phyloP scores from a whole-genome alignment of 805 yeast genomes.

The Saccharomycopsis sp. region DNA sequence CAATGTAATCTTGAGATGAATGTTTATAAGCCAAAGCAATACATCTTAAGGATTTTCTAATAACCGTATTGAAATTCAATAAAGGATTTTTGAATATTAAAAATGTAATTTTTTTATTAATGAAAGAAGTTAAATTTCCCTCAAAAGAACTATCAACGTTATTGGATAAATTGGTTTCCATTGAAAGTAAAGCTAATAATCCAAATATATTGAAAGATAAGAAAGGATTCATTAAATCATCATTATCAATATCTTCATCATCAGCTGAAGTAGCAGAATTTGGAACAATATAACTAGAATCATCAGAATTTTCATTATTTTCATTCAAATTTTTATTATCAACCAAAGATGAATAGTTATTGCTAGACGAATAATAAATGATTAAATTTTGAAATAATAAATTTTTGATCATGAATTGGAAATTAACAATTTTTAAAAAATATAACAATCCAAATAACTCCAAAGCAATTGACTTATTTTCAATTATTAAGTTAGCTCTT shows the following conservation, averaged over 20 bases:
- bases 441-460: conserved; percentile 54
- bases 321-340: neutral
- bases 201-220: conserved; percentile 16
- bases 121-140: conserved; percentile 38
- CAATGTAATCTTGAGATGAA: conserved; percentile 70
- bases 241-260: conserved; percentile 1
- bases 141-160: conserved; percentile 24
- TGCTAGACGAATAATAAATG: conserved; percentile 23
- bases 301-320: too few relatives aligned
- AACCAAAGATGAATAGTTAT: neutral
- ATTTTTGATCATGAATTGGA: conserved; percentile 30
- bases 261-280: too few relatives aligned
- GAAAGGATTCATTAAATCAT: conserved; percentile 10
- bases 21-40: conserved; percentile 57
- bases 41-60: conserved; percentile 11
- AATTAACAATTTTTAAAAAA: conserved; percentile 33
- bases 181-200: conserved; percentile 11
- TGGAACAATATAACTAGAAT: too few relatives aligned
- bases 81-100: conserved; percentile 38
- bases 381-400: conserved; percentile 39
- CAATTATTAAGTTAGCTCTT: conserved; percentile 39
- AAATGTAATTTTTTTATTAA: conserved; percentile 40
- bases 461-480: conserved; percentile 43
- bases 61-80: conserved; percentile 31
- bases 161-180: conserved; percentile 18